Evolutionary conservation across 768 basidiomycete species (phyloP), one percentile per base, ranked within the genome.

Genomic region (Nevesoporus exiguus): DNA sequence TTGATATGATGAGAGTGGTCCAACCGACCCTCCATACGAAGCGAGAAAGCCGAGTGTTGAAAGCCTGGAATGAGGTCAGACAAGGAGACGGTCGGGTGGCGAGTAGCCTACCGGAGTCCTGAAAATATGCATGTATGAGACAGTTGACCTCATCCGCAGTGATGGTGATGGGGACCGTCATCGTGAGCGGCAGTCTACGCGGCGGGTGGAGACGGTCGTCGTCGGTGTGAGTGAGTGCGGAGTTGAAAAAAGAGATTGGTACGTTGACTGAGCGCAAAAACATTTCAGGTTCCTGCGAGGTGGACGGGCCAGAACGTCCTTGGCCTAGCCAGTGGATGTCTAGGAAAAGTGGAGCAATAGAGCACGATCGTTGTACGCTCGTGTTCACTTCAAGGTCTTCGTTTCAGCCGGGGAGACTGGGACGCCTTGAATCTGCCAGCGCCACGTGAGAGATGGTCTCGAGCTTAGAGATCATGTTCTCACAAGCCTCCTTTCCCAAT

Each of bases 131-230:
- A 69, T 93, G 84, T 44, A 93, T 85, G 57, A 93, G 81, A 63
- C 86, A 89, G 67, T 93, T 93, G 56, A 93, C 77, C 66, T 93
- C 88, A 60, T 92, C 90, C 34, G 90, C 86, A 37, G 84, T 82
- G 58, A 91, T 86, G 30, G 78, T 77, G 45, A 87, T 78, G 47
- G 79, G 77, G 51, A 77, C 71, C 40, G 70, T 68, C 65, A 77
- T 75, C 10, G 39, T 52, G 39, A 31, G 53, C 54, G 30, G 55
- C 31, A 17, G 36, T 45, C 10, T 29, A 8, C 27, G 27, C 27
- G 27, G 27, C 9, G 9, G 31, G 29, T 33, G n/a, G 41, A 31
- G 22, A 21, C 10, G 17, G 17, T 44, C 7, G 47, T 15, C 21
- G 51, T 40, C 24, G 29, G 13, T 37, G 47, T 49, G 34, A 37